Evolutionary conservation across 257 asterid species (phyloP).

Genomic region (Solanum chmielewskii): DNA sequence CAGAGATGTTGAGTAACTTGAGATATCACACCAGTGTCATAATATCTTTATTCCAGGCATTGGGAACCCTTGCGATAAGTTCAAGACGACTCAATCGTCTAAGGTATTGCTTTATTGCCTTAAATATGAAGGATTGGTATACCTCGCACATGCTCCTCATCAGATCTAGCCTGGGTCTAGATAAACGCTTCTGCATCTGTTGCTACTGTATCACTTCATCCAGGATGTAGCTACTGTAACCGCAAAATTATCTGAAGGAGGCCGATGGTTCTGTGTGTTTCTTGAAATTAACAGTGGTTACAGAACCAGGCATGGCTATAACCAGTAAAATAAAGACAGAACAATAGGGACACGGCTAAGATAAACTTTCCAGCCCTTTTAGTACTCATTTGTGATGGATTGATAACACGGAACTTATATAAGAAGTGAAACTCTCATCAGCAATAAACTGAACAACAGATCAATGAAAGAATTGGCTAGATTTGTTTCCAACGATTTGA

Average conservation of each 20-base stretch:
- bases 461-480: background rate
- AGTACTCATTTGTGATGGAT: background rate
- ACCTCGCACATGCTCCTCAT: background rate
- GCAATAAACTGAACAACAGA: background rate
- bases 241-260: background rate
- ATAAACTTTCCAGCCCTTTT: background rate
- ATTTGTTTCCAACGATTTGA: background rate
- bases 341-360: background rate
- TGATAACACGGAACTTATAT: background rate
- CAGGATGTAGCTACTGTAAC: background rate
- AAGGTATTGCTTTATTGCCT: constrained; percentile 44
- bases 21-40: constrained; percentile 99
- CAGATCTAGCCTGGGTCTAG: background rate
- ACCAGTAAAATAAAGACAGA: background rate
- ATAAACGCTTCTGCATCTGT: background rate
- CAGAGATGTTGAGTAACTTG: constrained; percentile 98
- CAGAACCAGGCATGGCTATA: background rate
- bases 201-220: background rate
- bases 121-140: background rate
- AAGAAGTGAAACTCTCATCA: background rate
- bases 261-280: background rate
- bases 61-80: constrained; percentile 95
- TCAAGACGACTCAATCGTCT: constrained; percentile 93
- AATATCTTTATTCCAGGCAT: constrained; percentile 83
- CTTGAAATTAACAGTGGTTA: background rate